Evolutionary conservation across 1,284 basidiomycete species (phyloP), one percentile per base, ranked within the genome.

Genomic region (Ganoderma boninense): DNA sequence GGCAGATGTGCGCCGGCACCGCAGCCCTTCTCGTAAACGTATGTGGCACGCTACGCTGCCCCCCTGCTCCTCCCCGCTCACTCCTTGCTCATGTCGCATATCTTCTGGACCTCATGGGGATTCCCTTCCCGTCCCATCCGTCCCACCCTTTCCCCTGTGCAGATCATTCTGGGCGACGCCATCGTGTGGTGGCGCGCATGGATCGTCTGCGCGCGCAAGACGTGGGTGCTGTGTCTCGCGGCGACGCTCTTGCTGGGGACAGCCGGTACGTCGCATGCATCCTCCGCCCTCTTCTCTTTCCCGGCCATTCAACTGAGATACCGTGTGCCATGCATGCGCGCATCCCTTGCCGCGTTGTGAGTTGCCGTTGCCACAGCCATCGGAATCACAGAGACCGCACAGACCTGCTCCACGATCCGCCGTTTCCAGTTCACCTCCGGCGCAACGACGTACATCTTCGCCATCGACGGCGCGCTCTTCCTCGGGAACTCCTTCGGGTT

Each of bases 161-260:
- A 56, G 54, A 56, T 56, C 26, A 32, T 29, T 8, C 29, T 56
- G 26, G 54, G 29, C 4, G 54, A 56, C 18, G 29, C 14, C 7
- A 56, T 56, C 18, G 54, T 56, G 14, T 56, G 54, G 54, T 56
- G 54, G 54, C 54, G 54, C 29, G 54, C 54, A 16, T 56, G 54
- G 54, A 29, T 29, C 16, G 18, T 56, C 3, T 56, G 54, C 18
- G 29, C 29, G 16, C 54, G 54, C 29, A 56, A 56, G 54, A 29
- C 14, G 16, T 32, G 54, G 54, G 8, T 32, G 0, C 6, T 32
- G 14, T 32, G 7, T 32, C 29, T 56, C 1, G 54, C 26, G 29
- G 54, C 18, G 5, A 1, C 14, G 1, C 54, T 56, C 5, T 18
- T 56, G 29, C 29, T 56, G 11, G 14, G 54, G 10, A 20, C 29